Base-by-base conservation (phyloP, 2,329 filamentous ascomycete genomes). In the Capronia epimyces region DNA sequence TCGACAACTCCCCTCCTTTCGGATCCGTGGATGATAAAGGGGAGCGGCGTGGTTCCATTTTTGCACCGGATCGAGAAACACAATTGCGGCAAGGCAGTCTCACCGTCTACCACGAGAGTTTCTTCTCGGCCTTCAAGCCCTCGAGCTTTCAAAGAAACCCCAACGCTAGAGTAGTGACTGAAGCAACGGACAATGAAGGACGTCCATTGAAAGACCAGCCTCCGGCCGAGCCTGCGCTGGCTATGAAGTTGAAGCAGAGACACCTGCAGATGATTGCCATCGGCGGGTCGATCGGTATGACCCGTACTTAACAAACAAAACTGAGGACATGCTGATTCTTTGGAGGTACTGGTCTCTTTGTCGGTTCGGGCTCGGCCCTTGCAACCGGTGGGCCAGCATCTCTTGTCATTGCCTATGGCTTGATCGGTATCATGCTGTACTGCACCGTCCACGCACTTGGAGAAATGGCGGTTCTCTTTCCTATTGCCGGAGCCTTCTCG, bases 391-490 rank as follows among this genome's bases (percentile, higher is more conserved):
- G 89, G 2, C 88, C 88, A 5, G 88, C 85, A 1, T 86, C 86
- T 0, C 66, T 94, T 15, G 69, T 94, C 21, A 78, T 94, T 43
- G 85, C 85, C n/a, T 94, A 88, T 63, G 68, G 73, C 51, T 78
- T 94, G 53, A 83, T 94, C 57, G 89, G 89, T 34, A 70, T 81
- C 63, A 95, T 95, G 89, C 70, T 96, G 57, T 95, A 89, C 69
- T 91, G 86, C 66, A 95, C 89, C 1, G 86, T 94, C 27, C 90
- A 96, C 64, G 89, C 89, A 0, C 75, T 97, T 15, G 90, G 90
- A 55, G 90, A 97, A 68, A 80, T 97, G 68, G 87, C 89, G 13
- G 89, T 95, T 16, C 71, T 89, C 9, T 95, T 90, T 61, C 90
- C 90, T 3, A 85, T 95, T 20, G 86, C 89, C 20, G 91, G 90